Evolutionary conservation across 345 rosid species (phyloP).

Genomic region (Eutrema heterophyllum): DNA sequence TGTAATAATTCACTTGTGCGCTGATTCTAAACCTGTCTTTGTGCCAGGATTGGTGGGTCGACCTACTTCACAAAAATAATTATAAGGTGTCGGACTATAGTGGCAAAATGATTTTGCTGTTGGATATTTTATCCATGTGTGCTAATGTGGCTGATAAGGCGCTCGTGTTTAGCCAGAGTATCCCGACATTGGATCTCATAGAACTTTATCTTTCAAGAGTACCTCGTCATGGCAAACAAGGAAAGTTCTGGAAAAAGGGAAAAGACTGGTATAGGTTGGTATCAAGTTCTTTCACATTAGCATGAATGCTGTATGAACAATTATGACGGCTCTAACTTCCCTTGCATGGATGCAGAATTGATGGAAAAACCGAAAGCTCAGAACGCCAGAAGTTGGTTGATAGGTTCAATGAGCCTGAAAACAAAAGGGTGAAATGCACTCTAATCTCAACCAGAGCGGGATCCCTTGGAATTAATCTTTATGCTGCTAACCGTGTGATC

Average conservation of each 20-base stretch:
- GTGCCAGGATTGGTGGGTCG: constrained; percentile 95
- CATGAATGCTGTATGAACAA: neutral
- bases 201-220: constrained; percentile 85
- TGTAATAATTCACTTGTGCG: neutral
- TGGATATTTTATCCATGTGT: constrained; percentile 77
- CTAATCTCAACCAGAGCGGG: constrained; percentile 97
- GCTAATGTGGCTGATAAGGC: constrained; percentile 82
- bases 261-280: constrained; percentile 99
- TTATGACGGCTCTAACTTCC: constrained; percentile 19
- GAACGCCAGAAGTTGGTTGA: constrained; percentile 95
- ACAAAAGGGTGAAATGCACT: constrained; percentile 88
- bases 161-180: constrained; percentile 97
- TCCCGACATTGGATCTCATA: constrained; percentile 96
- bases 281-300: constrained; percentile 1
- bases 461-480: constrained; percentile 94
- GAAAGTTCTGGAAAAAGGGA: constrained; percentile 91
- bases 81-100: constrained; percentile 69
- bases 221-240: constrained; percentile 61
- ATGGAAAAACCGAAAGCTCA: constrained; percentile 96
- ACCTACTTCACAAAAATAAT: constrained; percentile 70
- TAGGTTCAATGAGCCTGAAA: constrained; percentile 81
- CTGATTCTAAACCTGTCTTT: constrained; percentile 11
- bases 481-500: constrained; percentile 97
- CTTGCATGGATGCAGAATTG: constrained; percentile 52
- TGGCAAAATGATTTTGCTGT: constrained; percentile 97